Conservation (phyloP, 176 grass and related monocot genomes). For the Secale cereale region DNA sequence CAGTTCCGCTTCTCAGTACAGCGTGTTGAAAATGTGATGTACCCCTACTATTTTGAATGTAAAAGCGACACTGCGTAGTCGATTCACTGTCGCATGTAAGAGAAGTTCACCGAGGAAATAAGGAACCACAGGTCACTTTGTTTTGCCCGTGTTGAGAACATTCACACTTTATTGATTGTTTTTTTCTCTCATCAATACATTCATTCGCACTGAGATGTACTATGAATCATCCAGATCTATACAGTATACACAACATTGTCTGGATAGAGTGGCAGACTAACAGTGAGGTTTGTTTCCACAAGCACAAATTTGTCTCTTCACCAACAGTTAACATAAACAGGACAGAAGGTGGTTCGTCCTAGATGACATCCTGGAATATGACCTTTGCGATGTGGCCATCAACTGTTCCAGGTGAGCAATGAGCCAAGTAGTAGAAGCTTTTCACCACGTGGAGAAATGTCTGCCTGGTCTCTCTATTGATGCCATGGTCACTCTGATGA, state of each 20-base stretch:
- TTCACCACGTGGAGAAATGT: slow-evolving; percentile 28
- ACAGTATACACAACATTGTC: no score
- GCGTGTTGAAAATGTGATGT: neutral
- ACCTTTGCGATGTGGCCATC: slow-evolving; percentile 16
- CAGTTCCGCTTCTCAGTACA: neutral
- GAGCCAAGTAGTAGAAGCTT: slow-evolving; percentile 18
- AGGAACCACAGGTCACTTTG: neutral
- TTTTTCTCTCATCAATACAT: no score
- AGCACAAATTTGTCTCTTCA: no score
- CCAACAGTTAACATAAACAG: no score
- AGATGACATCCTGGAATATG: slow-evolving; percentile 3
- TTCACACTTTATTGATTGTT: no score
- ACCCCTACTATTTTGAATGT: no score
- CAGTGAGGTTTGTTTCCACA: no score
- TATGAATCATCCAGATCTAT: no score
- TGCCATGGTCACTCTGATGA: neutral
- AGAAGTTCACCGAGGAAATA: slow-evolving; percentile 10
- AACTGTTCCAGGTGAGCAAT: neutral
- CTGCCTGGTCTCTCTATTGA: neutral
- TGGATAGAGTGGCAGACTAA: no score
- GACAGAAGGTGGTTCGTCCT: neutral
- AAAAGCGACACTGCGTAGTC: no score
- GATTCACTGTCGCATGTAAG: neutral
- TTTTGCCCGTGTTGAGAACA: no score
- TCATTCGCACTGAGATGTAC: no score